Percentiles rank a stretch among this genome's conserved stretches.
Conservation (phyloP, 1,284 basidiomycete genomes). For the Phellopilus nigrolimitatus region DNA sequence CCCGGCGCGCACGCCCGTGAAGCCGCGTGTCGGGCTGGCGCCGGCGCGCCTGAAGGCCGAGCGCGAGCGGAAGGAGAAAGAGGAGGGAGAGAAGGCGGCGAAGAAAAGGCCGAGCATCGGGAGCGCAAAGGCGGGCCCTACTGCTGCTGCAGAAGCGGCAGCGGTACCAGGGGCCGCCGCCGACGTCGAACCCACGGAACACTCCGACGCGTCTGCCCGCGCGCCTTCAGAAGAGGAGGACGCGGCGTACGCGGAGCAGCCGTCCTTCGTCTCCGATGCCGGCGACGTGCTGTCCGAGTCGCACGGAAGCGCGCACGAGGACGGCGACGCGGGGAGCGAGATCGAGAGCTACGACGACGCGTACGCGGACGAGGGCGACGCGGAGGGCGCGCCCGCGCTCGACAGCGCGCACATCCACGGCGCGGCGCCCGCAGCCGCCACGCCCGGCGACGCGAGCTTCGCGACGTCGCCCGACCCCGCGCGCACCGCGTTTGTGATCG, state of each 20-base stretch:
- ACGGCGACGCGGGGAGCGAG: conserved; percentile 6
- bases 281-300: conserved; percentile 1
- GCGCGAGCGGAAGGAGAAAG: conserved; percentile 20
- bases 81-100: background rate
- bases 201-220: background rate
- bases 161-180: background rate
- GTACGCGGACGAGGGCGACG: conserved; percentile 12
- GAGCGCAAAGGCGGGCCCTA: too few species aligned
- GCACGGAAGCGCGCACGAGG: conserved; percentile 1
- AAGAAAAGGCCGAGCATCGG: conserved; percentile 9
- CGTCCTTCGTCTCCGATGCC: conserved; percentile 2
- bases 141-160: background rate
- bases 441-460: conserved; percentile 2
- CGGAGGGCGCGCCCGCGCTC: background rate
- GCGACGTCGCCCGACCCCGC: background rate
- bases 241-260: conserved; percentile 4
- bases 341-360: conserved; percentile 21
- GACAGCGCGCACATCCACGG: conserved; percentile 11
- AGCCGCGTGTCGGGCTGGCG: conserved; percentile 23
- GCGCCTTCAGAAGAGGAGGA: background rate
- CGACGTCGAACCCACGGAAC: background rate
- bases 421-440: background rate
- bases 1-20: conserved; percentile 24
- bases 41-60: conserved; percentile 20
- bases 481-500: background rate